phyloP scores from a whole-genome alignment of 768 basidiomycete genomes.

The Amanita polypyramis region DNA sequence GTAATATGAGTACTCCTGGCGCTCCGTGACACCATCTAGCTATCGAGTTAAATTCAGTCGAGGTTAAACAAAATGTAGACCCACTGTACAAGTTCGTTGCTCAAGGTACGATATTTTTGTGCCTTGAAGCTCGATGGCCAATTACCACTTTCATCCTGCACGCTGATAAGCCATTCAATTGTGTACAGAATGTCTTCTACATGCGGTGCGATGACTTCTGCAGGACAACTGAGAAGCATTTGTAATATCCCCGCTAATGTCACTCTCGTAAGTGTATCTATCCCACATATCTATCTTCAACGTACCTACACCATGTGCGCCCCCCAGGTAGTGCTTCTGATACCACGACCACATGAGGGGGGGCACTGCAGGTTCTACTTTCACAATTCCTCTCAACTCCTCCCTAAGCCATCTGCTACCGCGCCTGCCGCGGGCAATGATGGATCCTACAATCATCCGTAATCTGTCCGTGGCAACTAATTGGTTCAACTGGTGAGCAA shows the following conservation, averaged over 20 bases:
- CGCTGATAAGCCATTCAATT: slow-evolving; percentile 34
- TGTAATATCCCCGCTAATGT: slow-evolving; percentile 42
- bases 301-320: slow-evolving; percentile 50
- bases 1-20: slow-evolving; percentile 35
- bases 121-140: slow-evolving; percentile 35
- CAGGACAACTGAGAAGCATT: slow-evolving; percentile 35
- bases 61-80: slow-evolving; percentile 10
- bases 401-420: slow-evolving; percentile 4
- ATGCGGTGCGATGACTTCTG: slow-evolving; percentile 24
- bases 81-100: slow-evolving; percentile 39
- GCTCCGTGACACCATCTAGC: slow-evolving; percentile 53
- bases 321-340: slow-evolving; percentile 44
- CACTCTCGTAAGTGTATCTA: neutral
- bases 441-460: slow-evolving; percentile 28
- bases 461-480: slow-evolving; percentile 18
- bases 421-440: slow-evolving; percentile 31
- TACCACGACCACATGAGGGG: slow-evolving; percentile 55
- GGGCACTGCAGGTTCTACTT: slow-evolving; percentile 15
- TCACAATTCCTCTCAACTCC: neutral
- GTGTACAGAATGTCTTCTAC: slow-evolving; percentile 30
- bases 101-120: slow-evolving; percentile 7
- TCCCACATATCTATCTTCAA: neutral
- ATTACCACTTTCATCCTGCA: slow-evolving; percentile 38
- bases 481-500: slow-evolving; percentile 3
- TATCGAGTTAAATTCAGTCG: neutral